These are phyloP conservation scores for Macadamia integrifolia DNA, from an alignment of 164 flowering plant genomes.

Conservation along the genomic window DNA sequence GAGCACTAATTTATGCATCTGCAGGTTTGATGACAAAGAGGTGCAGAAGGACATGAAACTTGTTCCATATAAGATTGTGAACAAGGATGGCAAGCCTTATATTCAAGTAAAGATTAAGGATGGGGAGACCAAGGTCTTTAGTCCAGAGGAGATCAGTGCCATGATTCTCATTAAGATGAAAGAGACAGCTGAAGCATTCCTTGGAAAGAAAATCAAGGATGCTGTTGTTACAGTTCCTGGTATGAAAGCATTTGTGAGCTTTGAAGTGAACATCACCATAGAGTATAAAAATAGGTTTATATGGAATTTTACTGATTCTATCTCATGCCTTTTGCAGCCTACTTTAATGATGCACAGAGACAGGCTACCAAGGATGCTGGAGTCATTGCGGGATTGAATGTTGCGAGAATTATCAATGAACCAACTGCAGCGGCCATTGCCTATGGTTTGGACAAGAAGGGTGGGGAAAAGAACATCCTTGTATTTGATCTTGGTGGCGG, in stretches of 20 bases:
- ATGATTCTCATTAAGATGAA: constrained; percentile 87
- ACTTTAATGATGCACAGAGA: constrained; percentile 34
- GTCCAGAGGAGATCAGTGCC: constrained; percentile 93
- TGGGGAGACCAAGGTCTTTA: constrained; percentile 79
- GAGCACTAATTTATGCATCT: neutral
- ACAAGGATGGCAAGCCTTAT: constrained; percentile 88
- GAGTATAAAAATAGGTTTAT: neutral
- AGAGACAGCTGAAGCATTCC: constrained; percentile 93
- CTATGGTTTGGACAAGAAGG: constrained; percentile 33
- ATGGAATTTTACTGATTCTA: neutral
- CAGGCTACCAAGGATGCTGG: constrained; percentile 39
- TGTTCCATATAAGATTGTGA: constrained; percentile 77
- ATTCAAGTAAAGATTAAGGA: constrained; percentile 71
- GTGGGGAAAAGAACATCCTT: constrained; percentile 39
- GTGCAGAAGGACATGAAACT: constrained; percentile 89
- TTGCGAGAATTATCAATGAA: constrained; percentile 29
- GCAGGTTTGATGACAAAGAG: constrained; percentile 86
- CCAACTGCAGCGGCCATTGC: constrained; percentile 36
- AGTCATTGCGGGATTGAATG: constrained; percentile 28
- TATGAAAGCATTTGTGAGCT: constrained; percentile 16
- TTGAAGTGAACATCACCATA: neutral
- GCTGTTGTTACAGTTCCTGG: constrained; percentile 95
- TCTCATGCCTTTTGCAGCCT: constrained; percentile 17
- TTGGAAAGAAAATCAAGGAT: constrained; percentile 92
- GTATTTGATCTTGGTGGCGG: constrained; percentile 96